These are phyloP conservation scores for Colletotrichum liriopes DNA, from an alignment of 2,329 filamentous ascomycete species.

Conservation along the genomic window DNA sequence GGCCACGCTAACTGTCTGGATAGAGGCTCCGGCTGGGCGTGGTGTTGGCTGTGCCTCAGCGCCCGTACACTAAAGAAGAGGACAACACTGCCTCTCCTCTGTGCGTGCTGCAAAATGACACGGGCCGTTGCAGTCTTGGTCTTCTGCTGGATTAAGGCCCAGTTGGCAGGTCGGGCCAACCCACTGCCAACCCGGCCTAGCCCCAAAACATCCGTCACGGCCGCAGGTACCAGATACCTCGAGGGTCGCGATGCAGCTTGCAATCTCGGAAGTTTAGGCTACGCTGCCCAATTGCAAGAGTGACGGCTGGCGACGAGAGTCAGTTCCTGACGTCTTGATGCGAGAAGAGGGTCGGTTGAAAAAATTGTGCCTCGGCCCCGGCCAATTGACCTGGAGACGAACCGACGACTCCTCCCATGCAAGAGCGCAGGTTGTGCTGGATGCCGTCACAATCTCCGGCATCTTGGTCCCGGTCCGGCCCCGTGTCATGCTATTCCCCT, in stretches of 20 bases:
- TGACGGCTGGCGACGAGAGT: constrained; percentile 18
- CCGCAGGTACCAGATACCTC: constrained; percentile 39
- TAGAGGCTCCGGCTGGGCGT: constrained; percentile 3
- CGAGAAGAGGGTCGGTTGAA: constrained; percentile 29
- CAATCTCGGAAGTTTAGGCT: constrained; percentile 42
- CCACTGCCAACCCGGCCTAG: constrained; percentile 40
- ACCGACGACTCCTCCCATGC: constrained; percentile 1
- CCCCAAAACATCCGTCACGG: constrained; percentile 37
- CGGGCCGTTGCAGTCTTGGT: constrained; percentile 17
- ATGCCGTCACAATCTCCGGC: constrained; percentile 39
- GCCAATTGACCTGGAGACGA: constrained; percentile 33
- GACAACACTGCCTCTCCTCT: not conserved
- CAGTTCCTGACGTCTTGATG: constrained; percentile 1
- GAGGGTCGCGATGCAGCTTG: constrained; percentile 34
- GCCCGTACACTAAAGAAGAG: not conserved
- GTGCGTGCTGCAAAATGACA: constrained; percentile 7
- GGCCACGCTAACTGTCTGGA: constrained; percentile 1
- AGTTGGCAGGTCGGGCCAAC: constrained; percentile 30
- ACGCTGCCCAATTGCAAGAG: constrained; percentile 37
- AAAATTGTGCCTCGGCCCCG: constrained; percentile 39
- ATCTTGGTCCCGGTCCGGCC: constrained; percentile 35
- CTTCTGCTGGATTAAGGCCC: constrained; percentile 30
- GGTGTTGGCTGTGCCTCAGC: not conserved
- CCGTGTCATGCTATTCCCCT: constrained; percentile 21
- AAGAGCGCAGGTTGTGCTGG: not conserved